Base-by-base conservation (phyloP, 2,329 filamentous ascomycete species). In the Nemania sp. region DNA sequence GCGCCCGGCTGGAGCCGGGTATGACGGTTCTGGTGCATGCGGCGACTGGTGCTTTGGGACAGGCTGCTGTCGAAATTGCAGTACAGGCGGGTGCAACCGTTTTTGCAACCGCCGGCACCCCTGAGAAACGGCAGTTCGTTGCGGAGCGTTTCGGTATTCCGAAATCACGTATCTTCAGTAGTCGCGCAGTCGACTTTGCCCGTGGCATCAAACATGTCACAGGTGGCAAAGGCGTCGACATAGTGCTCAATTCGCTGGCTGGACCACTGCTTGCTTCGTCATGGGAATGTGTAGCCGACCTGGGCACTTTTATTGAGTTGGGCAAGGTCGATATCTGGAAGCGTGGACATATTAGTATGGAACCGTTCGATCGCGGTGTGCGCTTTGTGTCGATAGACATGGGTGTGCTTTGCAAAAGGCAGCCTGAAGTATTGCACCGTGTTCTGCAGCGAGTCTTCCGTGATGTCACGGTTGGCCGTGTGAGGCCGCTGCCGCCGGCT, bases 161-260 rank as follows among this genome's bases (percentile, higher is more conserved):
- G 1, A 2, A 3, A 0, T 11, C 8, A 5, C 17, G 40, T 17
- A 44, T 54, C 7, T 49, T 54, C 20, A 17, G 15, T 7, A 39
- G 39, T 1, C 30, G 24, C 5, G 22, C 40, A 5, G 5, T 30
- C 2, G 31, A 36, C 1, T 51, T 51, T 12, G 22, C 20, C 2
- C 3, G 17, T 1, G 39, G n/a, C 1, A 31, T 53, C 5, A n/a
- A 2, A 2, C 22, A 30, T 6, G 15, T 8, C 2, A 56, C 53
- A 1, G 7, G n/a, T 1, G 49, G 49, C 4, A 14, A 20, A 1
- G 53, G 53, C 2, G 53, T 56, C 1, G 70, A 76, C 40, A 64
- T 75, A 1, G 60, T 75, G 1, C 50, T 76, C 11, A 75, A 78
- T 62, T 77, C 73, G 0, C 66, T 79, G 0, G 61, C 71, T 2